A percentile compares a stretch with the other conserved stretches of the same genome.
Conservation (phyloP, 73 alveolate genomes). For the Loxodes magnus region DNA sequence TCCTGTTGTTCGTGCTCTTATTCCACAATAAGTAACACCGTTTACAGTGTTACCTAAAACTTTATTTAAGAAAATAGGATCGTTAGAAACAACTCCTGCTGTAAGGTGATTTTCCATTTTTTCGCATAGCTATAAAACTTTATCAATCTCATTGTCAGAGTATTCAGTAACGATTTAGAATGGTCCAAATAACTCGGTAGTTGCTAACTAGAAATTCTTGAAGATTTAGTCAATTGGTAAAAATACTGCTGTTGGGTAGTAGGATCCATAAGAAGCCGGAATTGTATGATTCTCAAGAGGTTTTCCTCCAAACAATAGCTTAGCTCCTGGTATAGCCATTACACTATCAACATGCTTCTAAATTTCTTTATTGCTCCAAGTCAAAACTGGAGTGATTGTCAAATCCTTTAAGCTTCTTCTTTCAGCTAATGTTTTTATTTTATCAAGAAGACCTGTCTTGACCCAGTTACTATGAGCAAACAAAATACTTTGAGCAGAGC, state of each 20-base stretch:
- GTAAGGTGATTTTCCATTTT: constrained; percentile 76
- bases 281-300: constrained; percentile 51
- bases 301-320: constrained; percentile 84
- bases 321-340: constrained; percentile 69
- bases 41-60: constrained; percentile 51
- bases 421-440: constrained; percentile 41
- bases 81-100: constrained; percentile 90
- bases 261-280: constrained; percentile 57
- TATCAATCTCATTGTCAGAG: constrained; percentile 11
- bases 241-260: constrained; percentile 54
- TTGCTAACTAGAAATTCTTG: constrained; percentile 34
- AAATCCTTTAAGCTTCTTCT: constrained; percentile 55
- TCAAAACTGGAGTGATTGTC: constrained; percentile 76
- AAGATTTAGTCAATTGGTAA: constrained; percentile 31
- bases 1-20: constrained; percentile 95
- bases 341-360: constrained; percentile 62
- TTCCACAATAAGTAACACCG: constrained; percentile 79
- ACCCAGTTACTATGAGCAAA: constrained; percentile 67
- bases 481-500: constrained; percentile 81
- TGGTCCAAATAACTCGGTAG: constrained; percentile 92
- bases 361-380: constrained; percentile 77
- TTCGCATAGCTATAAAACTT: constrained; percentile 37
- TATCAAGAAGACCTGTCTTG: constrained; percentile 49
- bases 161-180: constrained; percentile 58
- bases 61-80: constrained; percentile 49